Conservation (phyloP, 345 rosid species). For the Eucalyptus regnans region DNA sequence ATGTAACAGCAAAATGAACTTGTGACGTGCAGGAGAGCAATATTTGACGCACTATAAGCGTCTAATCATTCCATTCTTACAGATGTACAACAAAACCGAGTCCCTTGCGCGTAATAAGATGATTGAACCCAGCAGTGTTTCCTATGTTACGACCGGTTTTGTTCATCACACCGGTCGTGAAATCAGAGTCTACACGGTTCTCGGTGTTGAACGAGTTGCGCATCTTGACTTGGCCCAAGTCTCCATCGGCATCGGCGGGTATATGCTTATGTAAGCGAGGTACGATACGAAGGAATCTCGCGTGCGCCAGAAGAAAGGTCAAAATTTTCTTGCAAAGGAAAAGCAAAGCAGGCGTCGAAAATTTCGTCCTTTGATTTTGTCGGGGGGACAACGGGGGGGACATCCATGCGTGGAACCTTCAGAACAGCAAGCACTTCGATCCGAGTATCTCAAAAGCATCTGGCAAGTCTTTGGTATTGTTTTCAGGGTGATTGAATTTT, state of each 20-base stretch:
- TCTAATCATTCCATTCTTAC: not conserved
- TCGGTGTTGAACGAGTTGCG: not conserved
- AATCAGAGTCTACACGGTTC: not conserved
- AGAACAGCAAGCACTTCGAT: not conserved
- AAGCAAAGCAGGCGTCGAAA: not conserved
- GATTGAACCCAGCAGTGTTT: not conserved
- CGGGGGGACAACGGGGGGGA: not conserved
- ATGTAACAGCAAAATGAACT: not conserved
- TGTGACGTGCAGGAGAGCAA: not conserved
- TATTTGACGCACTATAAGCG: not conserved
- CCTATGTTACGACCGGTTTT: not conserved
- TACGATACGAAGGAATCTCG: not conserved
- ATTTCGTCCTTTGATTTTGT: not conserved
- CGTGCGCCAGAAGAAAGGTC: not conserved
- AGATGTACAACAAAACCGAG: not conserved
- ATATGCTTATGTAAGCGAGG: not conserved
- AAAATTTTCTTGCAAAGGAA: not conserved
- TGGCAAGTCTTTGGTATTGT: too few species aligned
- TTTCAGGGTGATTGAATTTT: not conserved
- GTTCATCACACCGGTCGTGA: not conserved
- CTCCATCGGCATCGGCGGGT: not conserved
- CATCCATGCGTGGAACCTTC: not conserved
- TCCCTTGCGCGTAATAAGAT: not conserved
- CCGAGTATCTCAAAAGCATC: too few species aligned
- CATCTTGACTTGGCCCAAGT: not conserved